These are phyloP conservation scores for Eragrostis nindensis DNA, from an alignment of 176 grass and related monocot species.

Conservation along the genomic window DNA sequence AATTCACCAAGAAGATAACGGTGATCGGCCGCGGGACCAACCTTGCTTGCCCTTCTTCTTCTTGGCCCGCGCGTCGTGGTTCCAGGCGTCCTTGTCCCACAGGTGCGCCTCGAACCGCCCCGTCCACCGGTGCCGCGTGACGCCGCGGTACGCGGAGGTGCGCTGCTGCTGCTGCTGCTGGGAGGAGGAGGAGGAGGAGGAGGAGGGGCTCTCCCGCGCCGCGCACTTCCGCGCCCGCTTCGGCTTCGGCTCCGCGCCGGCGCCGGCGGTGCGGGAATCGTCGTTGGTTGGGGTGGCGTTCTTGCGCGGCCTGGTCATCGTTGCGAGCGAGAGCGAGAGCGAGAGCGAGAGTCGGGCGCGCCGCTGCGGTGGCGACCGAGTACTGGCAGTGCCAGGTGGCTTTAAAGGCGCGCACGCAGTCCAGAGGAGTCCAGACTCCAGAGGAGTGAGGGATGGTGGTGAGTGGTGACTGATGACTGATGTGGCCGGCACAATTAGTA, in stretches of 20 bases:
- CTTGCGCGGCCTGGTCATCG: conserved; percentile 42
- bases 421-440: no score
- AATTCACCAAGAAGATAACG: neutral
- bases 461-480: neutral
- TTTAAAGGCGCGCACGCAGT: conserved; percentile 16
- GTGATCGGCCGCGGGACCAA: no score
- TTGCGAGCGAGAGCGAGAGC: no score
- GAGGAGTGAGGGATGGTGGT: no score
- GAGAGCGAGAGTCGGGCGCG: neutral
- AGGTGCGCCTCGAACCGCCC: conserved; percentile 92
- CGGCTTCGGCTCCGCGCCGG: conserved; percentile 18
- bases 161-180: conserved; percentile 32
- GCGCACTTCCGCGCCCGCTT: conserved; percentile 64
- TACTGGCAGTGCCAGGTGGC: neutral
- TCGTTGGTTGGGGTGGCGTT: neutral
- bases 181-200: no score
- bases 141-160: conserved; percentile 73
- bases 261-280: neutral
- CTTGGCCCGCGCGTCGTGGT: conserved; percentile 57
- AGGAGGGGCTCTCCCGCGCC: conserved; percentile 47
- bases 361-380: neutral
- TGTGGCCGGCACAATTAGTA: neutral
- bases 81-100: conserved; percentile 82
- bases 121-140: conserved; percentile 89
- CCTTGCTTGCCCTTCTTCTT: conserved; percentile 97